These are phyloP conservation scores for Cladophialophora exuberans DNA, from an alignment of 2,329 filamentous ascomycete species.

Conservation along the genomic window DNA sequence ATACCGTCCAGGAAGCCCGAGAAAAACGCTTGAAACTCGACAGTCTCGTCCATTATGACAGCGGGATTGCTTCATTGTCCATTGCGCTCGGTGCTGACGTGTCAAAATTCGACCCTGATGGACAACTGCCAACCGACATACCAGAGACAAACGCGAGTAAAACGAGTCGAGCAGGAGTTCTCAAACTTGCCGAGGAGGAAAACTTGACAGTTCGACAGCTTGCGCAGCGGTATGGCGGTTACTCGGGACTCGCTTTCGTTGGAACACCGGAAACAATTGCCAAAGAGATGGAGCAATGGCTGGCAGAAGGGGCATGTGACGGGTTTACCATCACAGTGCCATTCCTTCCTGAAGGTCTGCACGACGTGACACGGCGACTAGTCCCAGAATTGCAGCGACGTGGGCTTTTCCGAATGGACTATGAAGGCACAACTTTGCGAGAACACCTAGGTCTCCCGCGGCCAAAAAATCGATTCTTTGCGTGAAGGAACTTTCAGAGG, in stretches of 20 bases:
- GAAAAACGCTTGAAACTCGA: constrained; percentile 55
- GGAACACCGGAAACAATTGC: constrained; percentile 55
- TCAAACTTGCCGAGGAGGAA: constrained; percentile 51
- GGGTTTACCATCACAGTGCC: constrained; percentile 58
- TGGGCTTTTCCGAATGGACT: constrained; percentile 56
- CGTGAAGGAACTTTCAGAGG: constrained; percentile 8
- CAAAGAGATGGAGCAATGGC: constrained; percentile 54
- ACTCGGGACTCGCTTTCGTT: constrained; percentile 55
- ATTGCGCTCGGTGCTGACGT: constrained; percentile 53
- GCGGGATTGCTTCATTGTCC: constrained; percentile 57
- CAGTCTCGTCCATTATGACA: constrained; percentile 59
- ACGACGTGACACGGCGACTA: constrained; percentile 52
- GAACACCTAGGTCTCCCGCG: constrained; percentile 59
- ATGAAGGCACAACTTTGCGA: constrained; percentile 56
- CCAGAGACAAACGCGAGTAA: constrained; percentile 61
- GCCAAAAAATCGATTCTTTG: constrained; percentile 48
- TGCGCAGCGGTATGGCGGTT: constrained; percentile 55
- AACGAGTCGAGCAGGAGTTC: constrained; percentile 48
- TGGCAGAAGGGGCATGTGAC: constrained; percentile 53
- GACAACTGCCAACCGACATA: constrained; percentile 52
- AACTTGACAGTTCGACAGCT: constrained; percentile 56
- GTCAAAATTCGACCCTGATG: constrained; percentile 54
- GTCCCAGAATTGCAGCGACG: constrained; percentile 57
- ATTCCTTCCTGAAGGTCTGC: constrained; percentile 55
- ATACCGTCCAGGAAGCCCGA: constrained; percentile 53